Percentiles rank a stretch among this genome's conserved stretches.
These are phyloP conservation scores for Neurospora sp. DNA, from an alignment of 495 filamentous ascomycete genomes.

Conservation along the genomic window DNA sequence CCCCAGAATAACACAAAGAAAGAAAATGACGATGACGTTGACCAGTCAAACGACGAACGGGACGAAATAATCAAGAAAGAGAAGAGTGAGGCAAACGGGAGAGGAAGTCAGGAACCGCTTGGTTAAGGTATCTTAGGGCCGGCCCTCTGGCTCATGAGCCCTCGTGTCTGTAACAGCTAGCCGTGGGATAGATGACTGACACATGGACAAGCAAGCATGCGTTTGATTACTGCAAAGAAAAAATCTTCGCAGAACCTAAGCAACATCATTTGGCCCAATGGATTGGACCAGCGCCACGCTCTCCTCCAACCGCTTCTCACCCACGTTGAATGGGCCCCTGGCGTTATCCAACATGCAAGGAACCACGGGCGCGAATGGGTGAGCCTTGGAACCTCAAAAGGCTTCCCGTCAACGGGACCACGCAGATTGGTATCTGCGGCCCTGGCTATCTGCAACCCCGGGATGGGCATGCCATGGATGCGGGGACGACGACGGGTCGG, in stretches of 20 bases:
- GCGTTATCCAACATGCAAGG: not conserved
- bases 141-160: not conserved
- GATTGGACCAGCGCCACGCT: not conserved
- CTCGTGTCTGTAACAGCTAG: not conserved
- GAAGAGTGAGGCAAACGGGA: not conserved
- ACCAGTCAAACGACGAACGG: constrained; percentile 1
- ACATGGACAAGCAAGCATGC: not conserved
- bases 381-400: not conserved
- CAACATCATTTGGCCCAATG: not conserved
- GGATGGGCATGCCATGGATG: not conserved
- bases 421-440: not conserved
- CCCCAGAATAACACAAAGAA: not conserved
- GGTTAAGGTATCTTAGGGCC: not conserved
- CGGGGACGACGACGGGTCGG: not conserved
- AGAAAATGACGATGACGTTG: constrained; percentile 1
- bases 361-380: not conserved
- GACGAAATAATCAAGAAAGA: constrained; percentile 6
- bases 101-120: not conserved
- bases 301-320: not conserved
- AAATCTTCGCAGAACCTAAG: not conserved
- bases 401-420: not conserved
- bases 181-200: not conserved
- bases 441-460: not conserved
- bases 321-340: not conserved
- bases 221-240: not conserved